Conservation (phyloP, 2,329 filamentous ascomycete genomes). For the Xylariales sp. region DNA sequence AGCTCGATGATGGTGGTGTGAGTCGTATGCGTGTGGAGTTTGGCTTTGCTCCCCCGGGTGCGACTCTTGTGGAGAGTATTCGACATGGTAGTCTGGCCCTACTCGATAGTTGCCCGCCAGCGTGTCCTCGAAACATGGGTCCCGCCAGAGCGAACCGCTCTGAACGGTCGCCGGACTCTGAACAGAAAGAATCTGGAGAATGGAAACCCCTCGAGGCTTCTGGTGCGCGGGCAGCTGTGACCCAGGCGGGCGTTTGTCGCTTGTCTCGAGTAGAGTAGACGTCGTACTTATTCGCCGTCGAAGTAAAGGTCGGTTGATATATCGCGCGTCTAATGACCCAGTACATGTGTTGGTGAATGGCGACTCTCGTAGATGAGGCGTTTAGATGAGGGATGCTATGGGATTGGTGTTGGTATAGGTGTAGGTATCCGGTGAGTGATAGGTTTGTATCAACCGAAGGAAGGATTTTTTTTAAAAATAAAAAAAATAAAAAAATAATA, state of each 20-base stretch:
- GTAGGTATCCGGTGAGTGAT: conserved; percentile 43
- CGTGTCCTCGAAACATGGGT: conserved; percentile 77
- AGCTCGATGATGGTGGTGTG: conserved; percentile 59
- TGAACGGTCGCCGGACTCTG: conserved; percentile 76
- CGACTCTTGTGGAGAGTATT: conserved; percentile 76
- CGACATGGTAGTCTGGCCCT: conserved; percentile 77
- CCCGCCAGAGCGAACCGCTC: conserved; percentile 81
- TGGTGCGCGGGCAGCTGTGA: conserved; percentile 51
- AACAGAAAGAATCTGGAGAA: conserved; percentile 68
- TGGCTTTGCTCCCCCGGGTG: conserved; percentile 74
- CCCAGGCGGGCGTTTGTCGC: conserved; percentile 47
- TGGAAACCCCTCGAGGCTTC: conserved; percentile 66
- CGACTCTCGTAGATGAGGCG: conserved; percentile 41
- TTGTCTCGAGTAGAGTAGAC: conserved; percentile 49
- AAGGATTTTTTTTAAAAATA: conserved; percentile 22
- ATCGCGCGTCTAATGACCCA: conserved; percentile 49
- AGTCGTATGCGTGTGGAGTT: conserved; percentile 72
- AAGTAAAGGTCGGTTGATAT: conserved; percentile 46
- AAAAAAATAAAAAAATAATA: conserved; percentile 27
- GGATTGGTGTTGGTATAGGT: conserved; percentile 41
- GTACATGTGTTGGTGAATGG: conserved; percentile 53
- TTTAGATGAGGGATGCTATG: conserved; percentile 35
- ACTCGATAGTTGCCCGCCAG: conserved; percentile 80
- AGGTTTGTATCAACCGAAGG: conserved; percentile 44
- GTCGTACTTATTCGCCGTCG: conserved; percentile 48